Evolutionary conservation across 768 basidiomycete species (phyloP), one percentile per base, ranked within the genome.

Genomic region (Boletus vermiculosoides): DNA sequence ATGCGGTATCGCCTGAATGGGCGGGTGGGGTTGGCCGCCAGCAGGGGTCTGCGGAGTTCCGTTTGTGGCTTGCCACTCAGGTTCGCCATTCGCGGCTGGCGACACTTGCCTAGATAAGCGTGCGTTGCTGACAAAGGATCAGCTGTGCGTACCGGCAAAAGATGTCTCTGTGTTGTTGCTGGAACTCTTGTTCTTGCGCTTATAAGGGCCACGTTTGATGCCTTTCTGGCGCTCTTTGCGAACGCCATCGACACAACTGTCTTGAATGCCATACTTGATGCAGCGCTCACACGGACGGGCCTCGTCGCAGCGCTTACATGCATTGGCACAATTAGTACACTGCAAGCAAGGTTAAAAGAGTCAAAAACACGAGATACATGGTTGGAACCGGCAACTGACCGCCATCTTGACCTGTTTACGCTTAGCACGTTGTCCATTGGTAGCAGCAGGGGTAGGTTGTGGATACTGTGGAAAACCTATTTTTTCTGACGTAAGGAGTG

Each of bases 201-300:
- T 83, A 66, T 83, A 83, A 2, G 81, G 83, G 3, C 81, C 81
- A 20, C 81, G 79, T 64, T 83, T 83, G 57, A 83, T 74, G 28
- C 81, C 81, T 48, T 81, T 82, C 64, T 85, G 84, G 55, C 86
- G 77, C 67, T 86, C 85, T 66, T 87, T 87, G 58, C 86, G 74
- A 18, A 79, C 73, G 2, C 85, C 84, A 61, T 87, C 85, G 3
- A 78, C 61, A 60, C 85, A 87, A n/a, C 76, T 70, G 28, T 80
- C 76, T 13, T 78, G 77, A 34, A 85, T 75, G 4, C 83, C 84
- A 62, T 86, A 86, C 68, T 85, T 86, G 57, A 79, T 65, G 61
- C 85, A 87, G 30, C 85, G 79, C 52, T 81, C 80, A 68, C 85
- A 87, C 2, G 85, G 85, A 44, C 85, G 81, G 6, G 73, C 71